phyloP scores from a whole-genome alignment of 441 rosid species.

The Corymbia citriodora region DNA sequence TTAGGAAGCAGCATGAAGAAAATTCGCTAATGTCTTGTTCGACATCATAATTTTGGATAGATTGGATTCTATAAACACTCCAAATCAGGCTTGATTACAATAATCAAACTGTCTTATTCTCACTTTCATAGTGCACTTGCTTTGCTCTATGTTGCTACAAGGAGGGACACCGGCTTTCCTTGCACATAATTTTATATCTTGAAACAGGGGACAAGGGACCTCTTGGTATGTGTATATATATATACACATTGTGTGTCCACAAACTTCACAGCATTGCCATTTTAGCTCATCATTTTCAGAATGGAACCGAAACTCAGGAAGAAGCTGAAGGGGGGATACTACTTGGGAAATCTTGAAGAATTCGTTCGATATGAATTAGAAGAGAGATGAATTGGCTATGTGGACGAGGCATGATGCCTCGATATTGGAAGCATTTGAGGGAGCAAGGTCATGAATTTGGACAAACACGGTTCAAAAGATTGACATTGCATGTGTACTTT shows the following conservation, averaged over 20 bases:
- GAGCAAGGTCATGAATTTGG: neutral
- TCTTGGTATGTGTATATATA: neutral
- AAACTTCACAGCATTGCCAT: neutral
- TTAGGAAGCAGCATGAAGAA: neutral
- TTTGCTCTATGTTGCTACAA: neutral
- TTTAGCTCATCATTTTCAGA: neutral
- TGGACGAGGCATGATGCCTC: neutral
- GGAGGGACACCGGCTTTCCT: neutral
- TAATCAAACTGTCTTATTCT: neutral
- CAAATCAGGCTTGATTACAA: neutral
- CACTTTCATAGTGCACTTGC: neutral
- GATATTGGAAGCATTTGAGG: neutral
- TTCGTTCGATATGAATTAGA: neutral
- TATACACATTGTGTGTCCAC: neutral
- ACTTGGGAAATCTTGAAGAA: neutral
- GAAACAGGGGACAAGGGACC: neutral
- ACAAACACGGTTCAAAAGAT: neutral
- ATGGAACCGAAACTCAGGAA: neutral
- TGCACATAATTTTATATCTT: neutral
- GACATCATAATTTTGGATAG: neutral
- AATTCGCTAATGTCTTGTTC: neutral
- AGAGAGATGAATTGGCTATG: neutral
- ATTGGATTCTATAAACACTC: neutral
- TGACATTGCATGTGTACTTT: neutral
- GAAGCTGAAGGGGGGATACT: neutral